phyloP scores from a whole-genome alignment of 2,329 filamentous ascomycete genomes.

The Fusarium mangiferae region DNA sequence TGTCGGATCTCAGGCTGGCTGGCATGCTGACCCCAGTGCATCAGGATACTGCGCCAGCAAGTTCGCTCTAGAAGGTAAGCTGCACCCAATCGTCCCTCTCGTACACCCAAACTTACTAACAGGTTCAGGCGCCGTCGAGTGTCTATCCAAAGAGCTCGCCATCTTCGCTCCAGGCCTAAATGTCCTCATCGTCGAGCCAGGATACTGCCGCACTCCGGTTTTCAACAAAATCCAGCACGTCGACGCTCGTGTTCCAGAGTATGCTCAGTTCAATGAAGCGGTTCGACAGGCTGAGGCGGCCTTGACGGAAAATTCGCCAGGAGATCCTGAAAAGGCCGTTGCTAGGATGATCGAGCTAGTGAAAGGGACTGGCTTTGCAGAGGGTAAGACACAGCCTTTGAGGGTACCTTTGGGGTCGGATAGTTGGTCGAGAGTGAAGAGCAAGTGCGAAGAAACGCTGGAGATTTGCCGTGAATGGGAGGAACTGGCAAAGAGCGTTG shows the following conservation, averaged over 20 bases:
- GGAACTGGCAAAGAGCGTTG: conserved; percentile 59
- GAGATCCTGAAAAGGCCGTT: conserved; percentile 62
- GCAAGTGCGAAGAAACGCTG: conserved; percentile 60
- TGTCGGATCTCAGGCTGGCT: conserved; percentile 50
- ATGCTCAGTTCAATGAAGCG: conserved; percentile 46
- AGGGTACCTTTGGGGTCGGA: conserved; percentile 64
- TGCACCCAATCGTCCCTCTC: accelerated
- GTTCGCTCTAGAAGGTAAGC: conserved; percentile 46
- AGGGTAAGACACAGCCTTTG: conserved; percentile 52
- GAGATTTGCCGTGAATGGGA: conserved; percentile 62
- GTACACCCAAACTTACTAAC: neutral
- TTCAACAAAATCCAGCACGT: conserved; percentile 50
- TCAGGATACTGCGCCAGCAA: conserved; percentile 48
- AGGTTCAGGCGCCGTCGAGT: conserved; percentile 35
- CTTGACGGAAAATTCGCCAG: conserved; percentile 52
- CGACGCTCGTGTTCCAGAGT: conserved; percentile 38
- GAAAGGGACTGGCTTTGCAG: conserved; percentile 54
- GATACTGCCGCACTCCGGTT: conserved; percentile 54
- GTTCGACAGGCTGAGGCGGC: conserved; percentile 34
- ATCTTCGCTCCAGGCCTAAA: conserved; percentile 46
- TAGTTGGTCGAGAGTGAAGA: conserved; percentile 58
- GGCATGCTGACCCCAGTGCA: conserved; percentile 47
- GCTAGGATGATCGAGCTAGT: conserved; percentile 65
- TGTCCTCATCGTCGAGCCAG: conserved; percentile 52
- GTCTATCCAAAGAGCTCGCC: conserved; percentile 40